phyloP scores from a whole-genome alignment of 106 monocot genomes.

The Acorus gramineus region DNA sequence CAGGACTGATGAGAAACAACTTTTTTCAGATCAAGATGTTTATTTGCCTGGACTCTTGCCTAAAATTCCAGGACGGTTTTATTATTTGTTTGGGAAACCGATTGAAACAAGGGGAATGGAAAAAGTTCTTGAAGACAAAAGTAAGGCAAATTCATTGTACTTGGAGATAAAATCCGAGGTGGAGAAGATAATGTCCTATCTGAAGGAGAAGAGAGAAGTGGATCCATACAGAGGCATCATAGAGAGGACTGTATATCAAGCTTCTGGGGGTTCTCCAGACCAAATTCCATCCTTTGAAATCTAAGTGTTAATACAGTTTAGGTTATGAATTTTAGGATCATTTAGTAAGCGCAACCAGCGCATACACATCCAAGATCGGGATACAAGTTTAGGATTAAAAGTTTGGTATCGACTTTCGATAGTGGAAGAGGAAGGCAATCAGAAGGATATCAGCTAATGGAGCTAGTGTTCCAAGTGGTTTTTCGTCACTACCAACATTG shows the following conservation, averaged over 20 bases:
- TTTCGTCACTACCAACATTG: too few relatives aligned
- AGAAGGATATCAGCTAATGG: too few relatives aligned
- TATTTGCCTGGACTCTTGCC: slow-evolving; percentile 56
- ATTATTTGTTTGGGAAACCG: slow-evolving; percentile 86
- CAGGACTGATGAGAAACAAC: slow-evolving; percentile 43
- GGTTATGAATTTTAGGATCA: too few relatives aligned
- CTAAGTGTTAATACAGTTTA: too few relatives aligned
- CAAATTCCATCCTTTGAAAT: slow-evolving; percentile 57
- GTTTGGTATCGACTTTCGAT: too few relatives aligned
- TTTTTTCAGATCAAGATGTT: slow-evolving; percentile 50
- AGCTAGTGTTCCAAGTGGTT: too few relatives aligned
- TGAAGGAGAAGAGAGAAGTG: slow-evolving; percentile 80
- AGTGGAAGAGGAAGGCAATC: too few relatives aligned
- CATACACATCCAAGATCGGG: too few relatives aligned
- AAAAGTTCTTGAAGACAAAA: slow-evolving; percentile 32
- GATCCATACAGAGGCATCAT: slow-evolving; percentile 68
- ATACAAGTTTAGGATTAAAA: too few relatives aligned
- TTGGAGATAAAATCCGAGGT: slow-evolving; percentile 65
- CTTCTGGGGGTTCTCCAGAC: slow-evolving; percentile 23
- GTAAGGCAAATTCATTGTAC: slow-evolving; percentile 42
- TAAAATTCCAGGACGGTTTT: slow-evolving; percentile 85
- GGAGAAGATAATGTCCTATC: slow-evolving; percentile 44
- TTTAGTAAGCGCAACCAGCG: too few relatives aligned
- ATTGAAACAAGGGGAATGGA: slow-evolving; percentile 56
- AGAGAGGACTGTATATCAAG: slow-evolving; percentile 48